A percentile compares a stretch with the other conserved stretches of the same genome.
These are phyloP conservation scores for Articulospora tetracladia DNA, from an alignment of 495 filamentous ascomycete genomes.

Conservation along the genomic window DNA sequence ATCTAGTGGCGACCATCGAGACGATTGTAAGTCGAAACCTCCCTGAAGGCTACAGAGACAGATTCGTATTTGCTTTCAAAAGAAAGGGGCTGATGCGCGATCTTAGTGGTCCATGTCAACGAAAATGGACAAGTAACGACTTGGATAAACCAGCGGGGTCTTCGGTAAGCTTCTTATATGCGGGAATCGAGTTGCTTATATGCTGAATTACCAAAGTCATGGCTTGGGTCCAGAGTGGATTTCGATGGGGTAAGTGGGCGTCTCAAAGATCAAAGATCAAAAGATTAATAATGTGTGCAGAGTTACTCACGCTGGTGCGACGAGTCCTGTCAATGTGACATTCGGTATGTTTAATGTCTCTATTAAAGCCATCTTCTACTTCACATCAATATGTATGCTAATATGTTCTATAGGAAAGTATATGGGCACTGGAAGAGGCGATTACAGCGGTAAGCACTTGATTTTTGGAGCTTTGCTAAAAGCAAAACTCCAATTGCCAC, in stretches of 20 bases:
- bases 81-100: background rate
- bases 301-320: background rate
- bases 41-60: too few relatives aligned
- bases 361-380: background rate
- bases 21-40: constrained; percentile 1
- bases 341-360: background rate
- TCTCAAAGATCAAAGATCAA: background rate
- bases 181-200: background rate
- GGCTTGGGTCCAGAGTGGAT: background rate
- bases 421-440: background rate
- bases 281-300: background rate
- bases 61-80: background rate
- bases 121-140: constrained; percentile 2
- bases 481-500: too few relatives aligned
- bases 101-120: background rate
- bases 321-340: background rate
- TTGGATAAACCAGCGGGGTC: constrained; percentile 1
- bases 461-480: too few relatives aligned
- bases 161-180: background rate
- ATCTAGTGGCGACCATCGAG: background rate
- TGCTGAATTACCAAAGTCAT: background rate
- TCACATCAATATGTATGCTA: background rate
- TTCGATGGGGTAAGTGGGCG: background rate
- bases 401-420: background rate
- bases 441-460: too few relatives aligned